Evolutionary conservation across 768 basidiomycete species (phyloP).

Genomic region (Glaciozyma antarctica): DNA sequence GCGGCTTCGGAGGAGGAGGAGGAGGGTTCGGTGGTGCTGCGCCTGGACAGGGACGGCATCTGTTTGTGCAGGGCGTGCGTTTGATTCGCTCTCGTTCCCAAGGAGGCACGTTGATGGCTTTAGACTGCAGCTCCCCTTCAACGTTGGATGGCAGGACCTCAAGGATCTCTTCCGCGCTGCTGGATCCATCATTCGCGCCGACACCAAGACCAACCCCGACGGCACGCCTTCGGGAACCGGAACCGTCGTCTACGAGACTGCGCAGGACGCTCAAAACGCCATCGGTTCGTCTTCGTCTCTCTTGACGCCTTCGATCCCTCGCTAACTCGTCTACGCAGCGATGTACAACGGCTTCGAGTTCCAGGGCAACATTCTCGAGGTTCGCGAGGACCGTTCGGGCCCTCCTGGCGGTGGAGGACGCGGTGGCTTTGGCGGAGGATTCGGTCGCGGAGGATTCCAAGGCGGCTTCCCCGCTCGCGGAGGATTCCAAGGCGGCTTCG

Average conservation of each 20-base stretch:
- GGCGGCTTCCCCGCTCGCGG: conserved; percentile 49
- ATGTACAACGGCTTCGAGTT: conserved; percentile 98
- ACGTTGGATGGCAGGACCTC: conserved; percentile 99
- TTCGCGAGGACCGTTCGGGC: conserved; percentile 81
- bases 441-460: conserved; percentile 48
- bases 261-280: conserved; percentile 82
- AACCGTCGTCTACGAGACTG: conserved; percentile 88
- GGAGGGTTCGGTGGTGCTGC: conserved; percentile 13
- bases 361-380: conserved; percentile 91
- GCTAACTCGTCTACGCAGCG: conserved; percentile 43
- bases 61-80: conserved; percentile 28
- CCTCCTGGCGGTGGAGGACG: conserved; percentile 34
- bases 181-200: conserved; percentile 88
- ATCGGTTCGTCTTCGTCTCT: conserved; percentile 56
- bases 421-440: conserved; percentile 48
- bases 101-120: neutral
- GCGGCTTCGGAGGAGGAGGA: conserved; percentile 8
- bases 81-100: conserved; percentile 65
- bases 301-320: neutral
- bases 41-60: conserved; percentile 12
- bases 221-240: conserved; percentile 56
- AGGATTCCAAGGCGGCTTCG: conserved; percentile 47
- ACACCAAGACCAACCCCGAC: conserved; percentile 88
- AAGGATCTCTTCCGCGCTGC: conserved; percentile 84
- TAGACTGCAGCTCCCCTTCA: conserved; percentile 65